Base-by-base conservation (phyloP, 768 basidiomycete genomes). In the Calocybe cyanea region DNA sequence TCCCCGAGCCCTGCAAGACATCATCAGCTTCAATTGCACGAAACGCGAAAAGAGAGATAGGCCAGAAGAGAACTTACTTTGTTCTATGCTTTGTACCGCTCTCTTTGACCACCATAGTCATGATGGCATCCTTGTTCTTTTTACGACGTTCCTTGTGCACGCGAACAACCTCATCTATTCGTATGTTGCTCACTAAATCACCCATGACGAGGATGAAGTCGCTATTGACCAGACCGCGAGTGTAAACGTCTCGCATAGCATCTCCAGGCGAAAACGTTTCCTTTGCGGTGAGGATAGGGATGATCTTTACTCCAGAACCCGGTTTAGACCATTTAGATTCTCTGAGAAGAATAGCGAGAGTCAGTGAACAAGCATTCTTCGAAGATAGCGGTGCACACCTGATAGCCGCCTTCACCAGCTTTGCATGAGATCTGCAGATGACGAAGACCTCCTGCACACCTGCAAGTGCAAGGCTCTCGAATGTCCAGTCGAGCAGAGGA, bases 361-460 rank as follows among this genome's bases (percentile, higher is more conserved):
- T 35, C 34, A 35, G 34, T 35, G 34, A 28, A 28, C 6, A 28
- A 11, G n/a, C 31, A 18, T 14, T 35, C 17, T 35, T 14, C n/a
- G 34, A 18, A 43, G 45, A 32, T 35, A 31, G 10, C 41, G 30
- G 15, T 41, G 36, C 41, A 61, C 55, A 95, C 95, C 75, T 79
- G 58, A 97, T 89, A 46, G 85, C 89, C 11, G 77, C 73, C 61
- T 91, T 87, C 57, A 97, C 84, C 56, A 86, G 83, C 41, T 87
- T 84, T 7, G 91, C 81, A 64, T 95, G 89, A 40, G 92, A 94
- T 49, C 90, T 81, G 62, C 93, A 94, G 56, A 98, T 83, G 37
- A 99, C 87, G 62, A 96, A 95, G 48, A 96, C 88, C 67, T 97
- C 91, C 62, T 94, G 90, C 28, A 99, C 92, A 43, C 92, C 92